Conservation (phyloP, 225 moss, liverwort and hornwort species). For the Lunularia cruciata region DNA sequence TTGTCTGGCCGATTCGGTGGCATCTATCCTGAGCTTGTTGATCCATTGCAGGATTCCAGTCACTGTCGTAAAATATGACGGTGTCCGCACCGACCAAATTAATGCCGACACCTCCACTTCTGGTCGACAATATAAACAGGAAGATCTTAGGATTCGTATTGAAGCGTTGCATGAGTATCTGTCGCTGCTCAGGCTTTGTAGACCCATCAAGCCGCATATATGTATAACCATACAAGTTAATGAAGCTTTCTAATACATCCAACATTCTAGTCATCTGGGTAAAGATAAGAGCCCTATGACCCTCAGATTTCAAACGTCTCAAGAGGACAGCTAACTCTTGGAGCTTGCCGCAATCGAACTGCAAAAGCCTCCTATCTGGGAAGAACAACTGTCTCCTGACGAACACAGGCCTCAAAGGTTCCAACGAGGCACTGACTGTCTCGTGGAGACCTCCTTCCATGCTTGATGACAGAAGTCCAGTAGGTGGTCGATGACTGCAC, state of each 20-base stretch:
- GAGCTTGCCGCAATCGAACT: conserved; percentile 96
- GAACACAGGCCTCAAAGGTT: conserved; percentile 74
- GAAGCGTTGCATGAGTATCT: conserved; percentile 97
- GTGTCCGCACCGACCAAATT: conserved; percentile 96
- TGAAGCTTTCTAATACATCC: conserved; percentile 90
- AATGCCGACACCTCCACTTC: conserved; percentile 95
- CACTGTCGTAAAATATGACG: conserved; percentile 98
- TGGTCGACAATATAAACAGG: conserved; percentile 87
- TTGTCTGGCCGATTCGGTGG: conserved; percentile 96
- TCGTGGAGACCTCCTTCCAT: conserved; percentile 38
- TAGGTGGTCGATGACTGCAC: conserved; percentile 63
- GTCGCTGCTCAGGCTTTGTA: conserved; percentile 93
- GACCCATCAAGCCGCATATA: conserved; percentile 99
- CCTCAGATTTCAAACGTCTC: conserved; percentile 80
- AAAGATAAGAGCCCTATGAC: conserved; percentile 91
- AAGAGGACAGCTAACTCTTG: conserved; percentile 79
- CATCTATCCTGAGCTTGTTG: conserved; percentile 95
- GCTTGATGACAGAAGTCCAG: conserved; percentile 21
- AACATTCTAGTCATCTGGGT: conserved; percentile 99
- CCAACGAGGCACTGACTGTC: conserved; percentile 60
- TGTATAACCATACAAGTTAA: conserved; percentile 94
- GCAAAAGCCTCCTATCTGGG: conserved; percentile 87
- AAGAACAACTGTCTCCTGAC: conserved; percentile 92
- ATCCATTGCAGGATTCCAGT: conserved; percentile 99
- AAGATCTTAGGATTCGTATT: conserved; percentile 97